These are phyloP conservation scores for Aspergillus transmontanensis DNA, from an alignment of 2,329 filamentous ascomycete species.

Conservation along the genomic window DNA sequence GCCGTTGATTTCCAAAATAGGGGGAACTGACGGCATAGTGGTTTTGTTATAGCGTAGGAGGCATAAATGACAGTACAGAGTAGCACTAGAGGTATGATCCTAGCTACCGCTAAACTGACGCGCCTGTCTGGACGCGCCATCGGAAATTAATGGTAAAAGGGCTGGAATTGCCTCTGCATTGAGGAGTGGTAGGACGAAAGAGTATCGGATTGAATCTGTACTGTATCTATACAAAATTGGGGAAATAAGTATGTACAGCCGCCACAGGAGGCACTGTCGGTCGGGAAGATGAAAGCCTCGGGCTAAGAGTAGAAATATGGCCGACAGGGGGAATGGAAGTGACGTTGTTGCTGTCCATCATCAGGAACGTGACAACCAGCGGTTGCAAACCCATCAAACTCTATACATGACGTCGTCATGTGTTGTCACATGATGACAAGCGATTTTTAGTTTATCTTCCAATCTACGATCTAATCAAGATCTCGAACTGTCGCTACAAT, in stretches of 20 bases:
- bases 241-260: slow-evolving; percentile 7
- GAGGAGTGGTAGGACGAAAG: slow-evolving; percentile 8
- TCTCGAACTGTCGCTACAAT: neutral
- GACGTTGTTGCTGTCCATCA: slow-evolving; percentile 5
- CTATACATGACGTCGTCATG: slow-evolving; percentile 11
- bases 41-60: slow-evolving; percentile 70
- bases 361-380: slow-evolving; percentile 12
- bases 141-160: slow-evolving; percentile 23
- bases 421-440: slow-evolving; percentile 2
- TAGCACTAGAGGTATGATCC: slow-evolving; percentile 71
- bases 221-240: slow-evolving; percentile 17
- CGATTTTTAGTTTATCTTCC: neutral
- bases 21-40: slow-evolving; percentile 64
- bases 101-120: slow-evolving; percentile 61
- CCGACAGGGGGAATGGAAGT: slow-evolving; percentile 1
- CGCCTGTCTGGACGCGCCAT: slow-evolving; percentile 44
- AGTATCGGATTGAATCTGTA: slow-evolving; percentile 7
- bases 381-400: slow-evolving; percentile 18
- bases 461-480: neutral
- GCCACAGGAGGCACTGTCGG: neutral
- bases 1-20: neutral
- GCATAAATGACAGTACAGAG: slow-evolving; percentile 67
- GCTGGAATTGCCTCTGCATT: slow-evolving; percentile 17
- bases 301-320: slow-evolving; percentile 3
- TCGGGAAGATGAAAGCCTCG: slow-evolving; percentile 1